A percentile compares a stretch with the other conserved stretches of the same genome.
phyloP scores from a whole-genome alignment of 345 rosid species.

The Durio zibethinus region DNA sequence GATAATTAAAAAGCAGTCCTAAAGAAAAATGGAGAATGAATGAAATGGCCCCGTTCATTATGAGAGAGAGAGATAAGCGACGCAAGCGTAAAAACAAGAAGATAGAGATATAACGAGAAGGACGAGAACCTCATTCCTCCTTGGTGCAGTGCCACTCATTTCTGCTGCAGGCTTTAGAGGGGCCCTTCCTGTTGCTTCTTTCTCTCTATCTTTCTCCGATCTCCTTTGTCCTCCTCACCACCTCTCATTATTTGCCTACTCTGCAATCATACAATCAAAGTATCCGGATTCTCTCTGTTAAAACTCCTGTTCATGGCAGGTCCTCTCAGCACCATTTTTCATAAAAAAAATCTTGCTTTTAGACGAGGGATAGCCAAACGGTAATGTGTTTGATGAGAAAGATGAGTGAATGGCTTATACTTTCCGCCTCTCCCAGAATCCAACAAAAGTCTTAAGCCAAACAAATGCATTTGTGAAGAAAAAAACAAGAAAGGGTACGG shows the following conservation, averaged over 20 bases:
- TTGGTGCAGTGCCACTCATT: slow-evolving; percentile 62
- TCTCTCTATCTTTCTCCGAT: slow-evolving; percentile 12
- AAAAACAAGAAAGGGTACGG: not conserved
- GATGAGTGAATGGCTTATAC: slow-evolving; percentile 20
- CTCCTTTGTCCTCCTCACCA: slow-evolving; percentile 37
- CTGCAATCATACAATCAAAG: slow-evolving; percentile 73
- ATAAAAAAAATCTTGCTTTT: slow-evolving; percentile 43
- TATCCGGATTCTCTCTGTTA: slow-evolving; percentile 58
- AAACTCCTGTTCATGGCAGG: slow-evolving; percentile 58
- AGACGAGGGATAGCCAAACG: slow-evolving; percentile 33
- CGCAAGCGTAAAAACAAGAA: slow-evolving; percentile 14
- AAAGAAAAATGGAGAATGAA: slow-evolving; percentile 34
- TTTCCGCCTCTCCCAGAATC: slow-evolving; percentile 30
- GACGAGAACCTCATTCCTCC: slow-evolving; percentile 24
- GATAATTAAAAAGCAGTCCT: slow-evolving; percentile 27
- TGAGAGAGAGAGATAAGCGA: slow-evolving; percentile 6
- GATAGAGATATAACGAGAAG: not conserved
- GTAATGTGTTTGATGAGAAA: slow-evolving; percentile 26
- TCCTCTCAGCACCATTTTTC: slow-evolving; percentile 29
- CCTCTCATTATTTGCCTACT: slow-evolving; percentile 36
- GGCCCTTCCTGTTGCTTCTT: slow-evolving; percentile 22
- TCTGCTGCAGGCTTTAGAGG: slow-evolving; percentile 83
- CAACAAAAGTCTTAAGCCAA: slow-evolving; percentile 16
- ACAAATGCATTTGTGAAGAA: not conserved
- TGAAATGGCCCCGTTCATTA: slow-evolving; percentile 47